Evolutionary conservation across 2,329 filamentous ascomycete species (phyloP).

Genomic region (Alternaria ethzedia): DNA sequence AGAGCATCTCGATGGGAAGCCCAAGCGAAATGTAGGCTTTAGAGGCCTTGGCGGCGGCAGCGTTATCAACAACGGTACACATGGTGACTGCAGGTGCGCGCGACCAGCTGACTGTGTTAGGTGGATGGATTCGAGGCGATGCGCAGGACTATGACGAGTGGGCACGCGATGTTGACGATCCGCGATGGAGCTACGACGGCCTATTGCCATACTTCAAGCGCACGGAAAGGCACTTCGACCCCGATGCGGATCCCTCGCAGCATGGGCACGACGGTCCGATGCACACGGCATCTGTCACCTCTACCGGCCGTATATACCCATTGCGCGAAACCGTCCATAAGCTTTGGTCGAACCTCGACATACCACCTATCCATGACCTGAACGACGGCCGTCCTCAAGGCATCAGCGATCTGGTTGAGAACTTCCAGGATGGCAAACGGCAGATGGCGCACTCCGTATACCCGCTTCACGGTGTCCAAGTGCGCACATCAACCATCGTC

Average conservation of each 20-base stretch:
- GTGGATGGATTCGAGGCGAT: no score
- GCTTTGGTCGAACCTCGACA: conserved; percentile 21
- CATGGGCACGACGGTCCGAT: conserved; percentile 38
- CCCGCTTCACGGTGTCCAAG: conserved; percentile 17
- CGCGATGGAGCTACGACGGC: conserved; percentile 36
- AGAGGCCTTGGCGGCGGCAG: no score
- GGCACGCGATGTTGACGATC: conserved; percentile 30
- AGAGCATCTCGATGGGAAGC: no score
- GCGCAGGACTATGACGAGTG: conserved; percentile 33
- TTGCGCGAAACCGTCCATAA: conserved; percentile 19
- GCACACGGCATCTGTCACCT: conserved; percentile 19
- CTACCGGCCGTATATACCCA: conserved; percentile 21
- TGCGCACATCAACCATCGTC: conserved; percentile 20
- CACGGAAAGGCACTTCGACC: conserved; percentile 30
- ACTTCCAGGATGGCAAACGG: conserved; percentile 30
- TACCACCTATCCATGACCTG: conserved; percentile 17
- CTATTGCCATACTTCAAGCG: conserved; percentile 38
- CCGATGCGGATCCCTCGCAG: conserved; percentile 19
- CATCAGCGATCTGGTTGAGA: conserved; percentile 30
- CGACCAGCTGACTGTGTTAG: no score
- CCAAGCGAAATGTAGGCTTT: no score
- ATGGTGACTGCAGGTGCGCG: no score
- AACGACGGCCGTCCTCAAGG: conserved; percentile 30
- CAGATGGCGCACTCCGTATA: conserved; percentile 25
- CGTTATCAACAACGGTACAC: no score